Evolutionary conservation across 2,329 filamentous ascomycete genomes (phyloP).

Genomic region (Colletotrichum zoysiae): DNA sequence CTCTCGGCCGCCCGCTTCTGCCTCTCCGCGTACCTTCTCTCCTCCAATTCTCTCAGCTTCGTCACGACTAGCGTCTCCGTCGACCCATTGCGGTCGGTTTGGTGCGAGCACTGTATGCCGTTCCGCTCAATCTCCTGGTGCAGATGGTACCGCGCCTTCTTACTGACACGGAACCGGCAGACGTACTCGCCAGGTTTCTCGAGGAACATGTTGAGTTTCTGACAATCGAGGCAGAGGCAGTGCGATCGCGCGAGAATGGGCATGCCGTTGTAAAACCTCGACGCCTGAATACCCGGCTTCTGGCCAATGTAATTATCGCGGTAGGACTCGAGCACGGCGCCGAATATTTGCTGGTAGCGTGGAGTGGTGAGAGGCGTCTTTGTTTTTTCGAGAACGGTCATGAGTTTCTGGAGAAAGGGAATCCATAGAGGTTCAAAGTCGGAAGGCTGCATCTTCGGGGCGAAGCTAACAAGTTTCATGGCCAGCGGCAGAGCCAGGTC

Average conservation of each 20-base stretch:
- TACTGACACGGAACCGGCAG: conserved; percentile 38
- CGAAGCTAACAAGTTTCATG: conserved; percentile 41
- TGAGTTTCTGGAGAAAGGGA: conserved; percentile 46
- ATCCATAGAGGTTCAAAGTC: conserved; percentile 49
- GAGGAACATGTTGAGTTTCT: conserved; percentile 47
- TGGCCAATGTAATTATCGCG: conserved; percentile 44
- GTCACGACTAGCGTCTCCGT: conserved; percentile 46
- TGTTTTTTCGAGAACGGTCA: conserved; percentile 34
- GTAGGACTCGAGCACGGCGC: conserved; percentile 44
- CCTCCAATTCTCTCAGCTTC: conserved; percentile 39
- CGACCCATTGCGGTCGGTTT: conserved; percentile 30
- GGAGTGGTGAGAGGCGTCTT: conserved; percentile 32
- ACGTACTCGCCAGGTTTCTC: conserved; percentile 9
- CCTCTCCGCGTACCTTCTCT: background rate
- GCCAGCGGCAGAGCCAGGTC: conserved; percentile 43
- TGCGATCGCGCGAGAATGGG: conserved; percentile 14
- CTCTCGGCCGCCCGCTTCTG: conserved; percentile 12
- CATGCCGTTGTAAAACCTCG: conserved; percentile 2
- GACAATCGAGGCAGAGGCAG: conserved; percentile 47
- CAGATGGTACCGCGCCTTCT: conserved; percentile 44
- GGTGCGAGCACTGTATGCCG: conserved; percentile 44
- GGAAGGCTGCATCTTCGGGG: conserved; percentile 28
- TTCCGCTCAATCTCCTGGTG: conserved; percentile 38
- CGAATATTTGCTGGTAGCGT: conserved; percentile 46
- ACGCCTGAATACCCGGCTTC: conserved; percentile 30